These are phyloP conservation scores for Cladosporium sp. DNA, from an alignment of 2,329 filamentous ascomycete genomes.

Conservation along the genomic window DNA sequence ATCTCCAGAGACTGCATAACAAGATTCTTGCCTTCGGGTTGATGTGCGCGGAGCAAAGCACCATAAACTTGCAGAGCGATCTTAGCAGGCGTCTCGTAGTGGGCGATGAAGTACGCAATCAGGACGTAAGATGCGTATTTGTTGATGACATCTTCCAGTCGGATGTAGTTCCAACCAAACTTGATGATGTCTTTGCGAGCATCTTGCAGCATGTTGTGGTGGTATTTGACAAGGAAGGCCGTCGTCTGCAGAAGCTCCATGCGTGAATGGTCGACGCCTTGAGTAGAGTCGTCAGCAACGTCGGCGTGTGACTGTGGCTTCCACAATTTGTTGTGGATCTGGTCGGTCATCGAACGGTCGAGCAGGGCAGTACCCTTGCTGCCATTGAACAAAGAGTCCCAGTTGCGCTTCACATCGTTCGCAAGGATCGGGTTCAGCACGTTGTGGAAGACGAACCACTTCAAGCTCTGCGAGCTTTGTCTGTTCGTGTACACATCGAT, in stretches of 20 bases:
- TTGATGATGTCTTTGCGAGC: constrained; percentile 97
- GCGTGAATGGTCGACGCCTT: constrained; percentile 90
- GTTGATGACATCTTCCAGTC: constrained; percentile 98
- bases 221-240: constrained; percentile 92
- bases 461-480: constrained; percentile 79
- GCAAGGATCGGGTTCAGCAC: constrained; percentile 94
- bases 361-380: constrained; percentile 70
- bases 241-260: constrained; percentile 96
- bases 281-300: constrained; percentile 73
- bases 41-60: constrained; percentile 84
- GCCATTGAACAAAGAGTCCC: constrained; percentile 55
- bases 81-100: constrained; percentile 94
- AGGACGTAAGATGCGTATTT: constrained; percentile 98
- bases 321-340: constrained; percentile 91
- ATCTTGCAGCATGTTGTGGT: constrained; percentile 83
- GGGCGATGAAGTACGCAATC: constrained; percentile 95
- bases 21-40: constrained; percentile 87
- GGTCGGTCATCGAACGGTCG: constrained; percentile 83
- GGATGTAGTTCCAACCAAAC: constrained; percentile 98
- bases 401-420: constrained; percentile 89
- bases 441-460: constrained; percentile 88
- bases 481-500: constrained; percentile 83
- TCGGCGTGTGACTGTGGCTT: constrained; percentile 77
- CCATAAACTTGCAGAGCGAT: constrained; percentile 95
- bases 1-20: constrained; percentile 94